Evolutionary conservation across 179 eudicot genomes (phyloP).

Genomic region (Spinacia oleracea): DNA sequence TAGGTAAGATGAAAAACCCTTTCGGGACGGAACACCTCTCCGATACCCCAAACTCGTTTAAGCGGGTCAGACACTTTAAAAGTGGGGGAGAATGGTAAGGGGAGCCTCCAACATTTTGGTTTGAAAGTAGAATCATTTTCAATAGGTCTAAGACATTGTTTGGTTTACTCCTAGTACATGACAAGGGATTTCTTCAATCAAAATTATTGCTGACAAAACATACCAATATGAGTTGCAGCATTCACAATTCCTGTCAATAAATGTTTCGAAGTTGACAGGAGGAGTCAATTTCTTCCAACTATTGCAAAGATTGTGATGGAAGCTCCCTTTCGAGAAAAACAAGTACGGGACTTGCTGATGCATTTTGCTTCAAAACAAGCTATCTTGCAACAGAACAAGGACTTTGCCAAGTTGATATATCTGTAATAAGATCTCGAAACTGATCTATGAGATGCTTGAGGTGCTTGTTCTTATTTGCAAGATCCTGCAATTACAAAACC

Average conservation of each 20-base stretch:
- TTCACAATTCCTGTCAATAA: neutral
- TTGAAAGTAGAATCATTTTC: too few relatives aligned
- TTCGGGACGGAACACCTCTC: too few relatives aligned
- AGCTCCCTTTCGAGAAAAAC: too few relatives aligned
- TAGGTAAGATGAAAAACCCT: too few relatives aligned
- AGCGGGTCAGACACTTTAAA: too few relatives aligned
- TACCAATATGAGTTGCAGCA: neutral
- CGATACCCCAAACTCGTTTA: too few relatives aligned
- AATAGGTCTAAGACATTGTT: too few relatives aligned
- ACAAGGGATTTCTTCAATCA: neutral
- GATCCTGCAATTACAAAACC: constrained; percentile 50
- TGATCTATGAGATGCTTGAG: constrained; percentile 74
- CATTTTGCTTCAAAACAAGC: neutral
- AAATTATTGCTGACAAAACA: neutral
- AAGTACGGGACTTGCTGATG: neutral
- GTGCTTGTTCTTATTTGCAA: constrained; percentile 67
- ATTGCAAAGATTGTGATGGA: neutral
- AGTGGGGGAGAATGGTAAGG: too few relatives aligned
- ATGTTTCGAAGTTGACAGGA: neutral
- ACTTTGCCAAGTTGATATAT: constrained; percentile 88
- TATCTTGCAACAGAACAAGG: constrained; percentile 46
- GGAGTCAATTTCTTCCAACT: neutral
- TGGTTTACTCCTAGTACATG: neutral
- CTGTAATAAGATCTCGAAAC: constrained; percentile 67
- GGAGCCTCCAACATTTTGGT: too few relatives aligned